A percentile compares a stretch with the other conserved stretches of the same genome.
Evolutionary conservation across 2,329 filamentous ascomycete species (phyloP).

Genomic region (Pestalotiopsis sp.): DNA sequence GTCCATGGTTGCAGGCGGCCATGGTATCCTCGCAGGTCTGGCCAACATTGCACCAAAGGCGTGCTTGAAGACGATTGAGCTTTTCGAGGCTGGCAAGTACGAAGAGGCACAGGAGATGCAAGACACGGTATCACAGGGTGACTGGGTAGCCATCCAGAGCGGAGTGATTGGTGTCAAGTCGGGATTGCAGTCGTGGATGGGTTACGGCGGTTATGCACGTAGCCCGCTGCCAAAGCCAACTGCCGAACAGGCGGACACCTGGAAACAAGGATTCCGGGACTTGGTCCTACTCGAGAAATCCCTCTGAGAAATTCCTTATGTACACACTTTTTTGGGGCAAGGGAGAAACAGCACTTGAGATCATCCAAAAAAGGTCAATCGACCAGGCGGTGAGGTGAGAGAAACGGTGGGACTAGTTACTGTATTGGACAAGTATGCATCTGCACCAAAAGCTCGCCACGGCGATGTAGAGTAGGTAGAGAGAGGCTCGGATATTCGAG

Average conservation of each 20-base stretch:
- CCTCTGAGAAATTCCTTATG: constrained; percentile 33
- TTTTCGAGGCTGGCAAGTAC: constrained; percentile 60
- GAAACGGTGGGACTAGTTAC: too few relatives aligned
- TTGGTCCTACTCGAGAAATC: constrained; percentile 55
- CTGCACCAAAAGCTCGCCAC: background rate
- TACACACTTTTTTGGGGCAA: background rate
- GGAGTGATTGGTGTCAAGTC: constrained; percentile 75
- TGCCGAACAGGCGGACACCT: constrained; percentile 48
- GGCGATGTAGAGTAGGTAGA: background rate
- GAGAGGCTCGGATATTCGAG: background rate
- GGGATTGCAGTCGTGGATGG: constrained; percentile 66
- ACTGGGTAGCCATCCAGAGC: constrained; percentile 74
- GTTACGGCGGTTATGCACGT: constrained; percentile 64
- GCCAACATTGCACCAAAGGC: constrained; percentile 73
- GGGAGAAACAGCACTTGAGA: background rate
- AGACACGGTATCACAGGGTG: constrained; percentile 66
- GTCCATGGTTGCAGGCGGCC: constrained; percentile 68
- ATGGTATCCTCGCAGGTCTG: constrained; percentile 72
- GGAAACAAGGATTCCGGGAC: constrained; percentile 60
- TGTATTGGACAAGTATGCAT: background rate
- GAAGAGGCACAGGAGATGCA: constrained; percentile 66
- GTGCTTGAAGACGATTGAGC: constrained; percentile 62
- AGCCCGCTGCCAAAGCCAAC: constrained; percentile 55
- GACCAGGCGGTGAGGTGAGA: background rate
- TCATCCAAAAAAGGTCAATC: background rate